Base-by-base conservation (phyloP, 2,329 filamentous ascomycete genomes). In the Aspergillus sp. region DNA sequence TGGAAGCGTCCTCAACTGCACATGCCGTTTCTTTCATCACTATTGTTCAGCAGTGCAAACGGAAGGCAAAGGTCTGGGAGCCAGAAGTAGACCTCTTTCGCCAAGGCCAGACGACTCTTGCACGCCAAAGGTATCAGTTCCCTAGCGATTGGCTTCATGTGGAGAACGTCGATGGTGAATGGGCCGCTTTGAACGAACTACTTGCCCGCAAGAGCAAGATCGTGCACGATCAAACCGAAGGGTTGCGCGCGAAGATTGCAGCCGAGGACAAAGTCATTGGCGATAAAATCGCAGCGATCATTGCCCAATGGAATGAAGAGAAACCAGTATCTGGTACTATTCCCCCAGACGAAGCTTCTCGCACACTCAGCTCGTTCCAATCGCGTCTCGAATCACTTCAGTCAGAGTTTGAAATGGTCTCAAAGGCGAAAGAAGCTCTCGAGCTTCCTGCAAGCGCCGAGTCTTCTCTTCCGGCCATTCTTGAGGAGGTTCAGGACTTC, bases 21-120 rank as follows among this genome's bases (percentile, higher is more conserved):
- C 92, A 97, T 68, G 94, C 95, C 20, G 95, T 99, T 3, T 90
- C 94, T 35, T 99, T 99, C 73, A 99, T 99, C 67, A 99, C 95
- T 0, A 92, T 93, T 49, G 94, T 99, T 4, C 94, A 99, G 74
- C 90, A 90, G 66, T 96, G 91, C 76, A 95, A 95, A 77, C 86
- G 91, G 46, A 95, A 95, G 69, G 92, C 95, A 47, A 93, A 91
- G 72, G 78, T 87, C 3, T 99, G 94, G 94, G 91, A 90, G 6
- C 93, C 93, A 0, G 94, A 99, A 69, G 90, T 99, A 38, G 92
- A 96, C 64, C 88, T 90, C 45, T 99, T 99, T 78, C 86, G 91
- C 26, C 92, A 97, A 73, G 94, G 95, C 49, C 91, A 97, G 72
- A 94, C 91, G 17, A 95, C 92, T 0, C 81, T 99, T 33, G 85